Percentiles rank a stretch among this genome's conserved stretches.
Evolutionary conservation across 331 rosid species (phyloP).

Genomic region (Telfairia occidentalis): DNA sequence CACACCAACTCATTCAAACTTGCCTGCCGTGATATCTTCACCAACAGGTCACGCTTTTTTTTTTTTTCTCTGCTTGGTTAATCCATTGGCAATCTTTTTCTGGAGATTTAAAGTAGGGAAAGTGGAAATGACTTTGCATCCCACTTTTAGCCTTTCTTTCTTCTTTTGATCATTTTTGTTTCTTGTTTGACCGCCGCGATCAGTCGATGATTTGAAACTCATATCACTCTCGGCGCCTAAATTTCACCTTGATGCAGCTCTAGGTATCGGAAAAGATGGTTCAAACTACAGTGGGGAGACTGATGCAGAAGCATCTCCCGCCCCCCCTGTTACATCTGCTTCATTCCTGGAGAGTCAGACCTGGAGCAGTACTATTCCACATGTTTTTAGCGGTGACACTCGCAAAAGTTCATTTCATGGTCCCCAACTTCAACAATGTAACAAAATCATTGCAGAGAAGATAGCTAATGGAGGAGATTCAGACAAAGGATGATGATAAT

Average conservation of each 20-base stretch:
- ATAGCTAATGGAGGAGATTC: constrained; percentile 33
- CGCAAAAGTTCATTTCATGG: constrained; percentile 37
- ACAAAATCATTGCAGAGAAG: constrained; percentile 33
- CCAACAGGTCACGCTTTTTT: constrained; percentile 43
- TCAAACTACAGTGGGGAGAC: constrained; percentile 32
- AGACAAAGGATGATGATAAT: constrained; percentile 29
- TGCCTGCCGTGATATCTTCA: constrained; percentile 23
- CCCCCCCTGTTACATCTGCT: constrained; percentile 17
- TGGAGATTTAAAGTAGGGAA: background rate
- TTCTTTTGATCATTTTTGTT: background rate
- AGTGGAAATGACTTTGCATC: background rate
- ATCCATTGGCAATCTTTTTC: background rate
- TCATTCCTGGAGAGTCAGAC: constrained; percentile 22
- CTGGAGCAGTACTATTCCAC: constrained; percentile 17
- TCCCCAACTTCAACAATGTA: constrained; percentile 53
- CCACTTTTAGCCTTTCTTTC: background rate
- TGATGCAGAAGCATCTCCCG: constrained; percentile 42
- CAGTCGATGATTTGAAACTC: background rate
- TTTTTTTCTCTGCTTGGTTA: background rate
- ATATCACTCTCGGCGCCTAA: background rate
- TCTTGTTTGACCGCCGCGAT: background rate
- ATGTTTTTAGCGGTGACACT: constrained; percentile 21
- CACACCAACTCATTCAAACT: constrained; percentile 22
- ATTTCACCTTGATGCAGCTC: constrained; percentile 7
- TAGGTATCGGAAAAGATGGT: constrained; percentile 48